These are phyloP conservation scores for Cicer arietinum DNA, from an alignment of 306 rosid genomes.

Conservation along the genomic window DNA sequence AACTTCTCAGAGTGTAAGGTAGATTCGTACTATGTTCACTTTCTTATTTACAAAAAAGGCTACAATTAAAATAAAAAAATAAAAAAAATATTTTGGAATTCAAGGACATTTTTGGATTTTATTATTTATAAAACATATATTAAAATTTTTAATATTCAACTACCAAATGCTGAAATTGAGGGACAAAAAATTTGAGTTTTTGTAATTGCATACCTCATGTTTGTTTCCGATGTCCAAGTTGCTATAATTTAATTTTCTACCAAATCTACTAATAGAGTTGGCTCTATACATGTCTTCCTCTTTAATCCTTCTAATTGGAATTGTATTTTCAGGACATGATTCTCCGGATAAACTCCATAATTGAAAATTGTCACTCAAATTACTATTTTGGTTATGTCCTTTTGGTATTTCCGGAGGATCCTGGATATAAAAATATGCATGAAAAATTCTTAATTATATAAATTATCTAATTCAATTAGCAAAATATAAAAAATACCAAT, in stretches of 20 bases:
- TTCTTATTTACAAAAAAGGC: neutral
- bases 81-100: no score
- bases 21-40: neutral
- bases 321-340: conserved; percentile 77
- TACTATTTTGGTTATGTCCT: conserved; percentile 39
- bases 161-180: no score
- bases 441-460: neutral
- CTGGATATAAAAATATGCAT: conserved; percentile 35
- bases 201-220: conserved; percentile 56
- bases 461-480: neutral
- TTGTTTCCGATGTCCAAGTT: conserved; percentile 73
- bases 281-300: conserved; percentile 77
- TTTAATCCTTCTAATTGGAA: conserved; percentile 79
- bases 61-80: neutral
- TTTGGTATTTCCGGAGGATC: conserved; percentile 78
- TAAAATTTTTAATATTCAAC: neutral
- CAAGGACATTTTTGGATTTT: no score
- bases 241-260: conserved; percentile 64
- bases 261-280: conserved; percentile 65
- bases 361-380: conserved; percentile 56
- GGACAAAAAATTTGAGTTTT: neutral
- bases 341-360: conserved; percentile 70
- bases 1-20: neutral
- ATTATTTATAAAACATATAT: no score
- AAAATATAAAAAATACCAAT: conserved; percentile 53